A percentile compares a stretch with the other conserved stretches of the same genome.
phyloP scores from a whole-genome alignment of 2,329 filamentous ascomycete genomes.

The Aspergillus cejpii region DNA sequence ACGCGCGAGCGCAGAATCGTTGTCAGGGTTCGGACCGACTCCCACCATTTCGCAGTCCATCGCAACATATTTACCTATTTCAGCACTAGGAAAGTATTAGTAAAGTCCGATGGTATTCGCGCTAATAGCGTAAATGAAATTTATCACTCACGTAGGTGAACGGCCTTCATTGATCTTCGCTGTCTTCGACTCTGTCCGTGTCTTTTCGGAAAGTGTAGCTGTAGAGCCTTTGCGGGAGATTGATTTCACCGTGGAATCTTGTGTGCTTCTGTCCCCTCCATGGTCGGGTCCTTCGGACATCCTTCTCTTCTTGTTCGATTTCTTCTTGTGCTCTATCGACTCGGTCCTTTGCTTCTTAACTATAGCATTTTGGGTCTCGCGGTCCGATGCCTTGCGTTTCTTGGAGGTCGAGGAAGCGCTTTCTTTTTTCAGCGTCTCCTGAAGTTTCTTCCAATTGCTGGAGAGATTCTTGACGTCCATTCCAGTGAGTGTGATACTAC shows the following conservation, averaged over 20 bases:
- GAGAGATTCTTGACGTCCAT: constrained; percentile 44
- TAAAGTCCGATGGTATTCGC: background rate
- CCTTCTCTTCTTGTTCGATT: constrained; percentile 25
- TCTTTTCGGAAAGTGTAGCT: constrained; percentile 41
- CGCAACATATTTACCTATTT: constrained; percentile 82
- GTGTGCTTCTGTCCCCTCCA: constrained; percentile 50
- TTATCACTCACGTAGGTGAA: constrained; percentile 37
- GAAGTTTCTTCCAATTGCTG: constrained; percentile 48
- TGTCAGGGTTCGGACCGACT: constrained; percentile 56
- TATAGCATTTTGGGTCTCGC: constrained; percentile 25
- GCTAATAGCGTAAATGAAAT: constrained; percentile 10
- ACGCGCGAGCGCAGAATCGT: constrained; percentile 70
- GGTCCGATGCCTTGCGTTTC: constrained; percentile 33
- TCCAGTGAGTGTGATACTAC: constrained; percentile 17
- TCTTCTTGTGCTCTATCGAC: constrained; percentile 18
- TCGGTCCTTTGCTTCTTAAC: constrained; percentile 31
- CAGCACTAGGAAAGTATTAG: constrained; percentile 45
- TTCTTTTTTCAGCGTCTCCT: constrained; percentile 39
- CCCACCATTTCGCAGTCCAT: constrained; percentile 99
- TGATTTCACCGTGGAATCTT: constrained; percentile 54
- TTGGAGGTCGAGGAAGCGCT: constrained; percentile 17
- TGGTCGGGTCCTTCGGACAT: constrained; percentile 25
- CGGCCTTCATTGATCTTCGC: constrained; percentile 59
- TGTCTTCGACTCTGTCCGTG: constrained; percentile 35
- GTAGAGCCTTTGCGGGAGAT: constrained; percentile 57